Base-by-base conservation (phyloP, 331 rosid genomes). In the Dryas integrifolia region DNA sequence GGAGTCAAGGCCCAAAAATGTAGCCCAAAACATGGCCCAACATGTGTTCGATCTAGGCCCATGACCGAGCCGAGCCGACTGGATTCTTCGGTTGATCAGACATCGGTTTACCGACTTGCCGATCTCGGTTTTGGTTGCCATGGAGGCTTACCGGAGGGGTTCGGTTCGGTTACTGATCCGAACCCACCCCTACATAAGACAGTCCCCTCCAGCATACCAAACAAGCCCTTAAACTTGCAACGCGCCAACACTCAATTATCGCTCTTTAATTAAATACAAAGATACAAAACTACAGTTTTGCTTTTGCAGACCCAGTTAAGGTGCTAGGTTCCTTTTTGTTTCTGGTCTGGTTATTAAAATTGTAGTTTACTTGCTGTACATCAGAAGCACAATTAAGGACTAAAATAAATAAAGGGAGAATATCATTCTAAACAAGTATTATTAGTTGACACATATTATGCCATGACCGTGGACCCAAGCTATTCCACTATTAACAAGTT, bases 401-500 rank as follows among this genome's bases (percentile, higher is more conserved):
- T 5, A 1, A 26, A 26, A 9, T 21, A 10, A 10, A 39, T 14
- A 6, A 3, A 15, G 58, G 2, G 58, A 2, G 12, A 52, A 0
- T 1, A 9, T 9, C 60, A 21, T 56, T 3, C 14, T 56, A 56
- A 57, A 9, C 13, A 2, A 57, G 61, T 53, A 3, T n/a, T 53
- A n/a, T 9, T 30, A 55, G 63, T 52, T 6, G 45, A 38, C 3
- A 1, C 65, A 60, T n/a, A 62, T 8, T 62, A 11, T 41, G 24
- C 60, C 66, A 43, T 16, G 69, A 77, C 66, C 14, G 41, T n/a
- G 72, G 40, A 53, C 63, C 45, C 11, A 39, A 70, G 11, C 73
- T 80, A 91, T 73, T 87, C 85, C 65, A 93, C 96, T 51, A 86
- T 65, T 74, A 91, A 80, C 81, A 94, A 79, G 83, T 94, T 94